phyloP scores from a whole-genome alignment of 495 filamentous ascomycete species.

The Aspergillus nidulans region DNA sequence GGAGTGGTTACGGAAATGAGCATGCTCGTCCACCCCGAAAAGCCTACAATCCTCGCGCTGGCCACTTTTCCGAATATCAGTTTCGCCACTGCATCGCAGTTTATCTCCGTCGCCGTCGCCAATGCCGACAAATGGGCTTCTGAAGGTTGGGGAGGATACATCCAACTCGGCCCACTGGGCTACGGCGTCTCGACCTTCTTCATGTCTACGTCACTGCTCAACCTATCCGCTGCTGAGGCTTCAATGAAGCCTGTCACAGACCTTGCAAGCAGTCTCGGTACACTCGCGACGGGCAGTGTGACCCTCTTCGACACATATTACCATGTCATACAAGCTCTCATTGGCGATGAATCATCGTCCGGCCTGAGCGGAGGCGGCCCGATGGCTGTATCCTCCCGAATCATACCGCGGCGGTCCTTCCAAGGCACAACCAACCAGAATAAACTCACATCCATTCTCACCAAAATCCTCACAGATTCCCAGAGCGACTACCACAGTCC shows the following conservation, averaged over 20 bases:
- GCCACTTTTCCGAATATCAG: slow-evolving; percentile 30
- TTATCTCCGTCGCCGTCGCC: slow-evolving; percentile 37
- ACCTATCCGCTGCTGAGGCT: slow-evolving; percentile 24
- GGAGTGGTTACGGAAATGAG: slow-evolving; percentile 47
- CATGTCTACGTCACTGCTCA: slow-evolving; percentile 34
- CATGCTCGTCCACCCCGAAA: slow-evolving; percentile 30
- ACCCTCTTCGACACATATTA: slow-evolving; percentile 22
- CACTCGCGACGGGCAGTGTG: slow-evolving; percentile 8
- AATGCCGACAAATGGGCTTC: slow-evolving; percentile 39
- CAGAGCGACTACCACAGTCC: background rate
- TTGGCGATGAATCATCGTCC: background rate
- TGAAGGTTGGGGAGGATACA: slow-evolving; percentile 47
- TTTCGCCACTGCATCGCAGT: slow-evolving; percentile 21
- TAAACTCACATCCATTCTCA: background rate
- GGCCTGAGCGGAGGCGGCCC: background rate
- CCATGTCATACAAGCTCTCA: slow-evolving; percentile 27
- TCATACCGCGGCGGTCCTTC: slow-evolving; percentile 6
- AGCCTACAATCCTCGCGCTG: slow-evolving; percentile 14
- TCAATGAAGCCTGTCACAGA: slow-evolving; percentile 26
- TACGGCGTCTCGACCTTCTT: slow-evolving; percentile 27
- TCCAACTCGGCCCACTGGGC: slow-evolving; percentile 1
- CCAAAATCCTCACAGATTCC: background rate
- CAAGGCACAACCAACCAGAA: background rate
- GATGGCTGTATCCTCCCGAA: slow-evolving; percentile 8
- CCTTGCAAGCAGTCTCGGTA: slow-evolving; percentile 16